Evolutionary conservation across 2,329 filamentous ascomycete genomes (phyloP), one percentile per base, ranked within the genome.

Genomic region (Monilinia aucupariae): DNA sequence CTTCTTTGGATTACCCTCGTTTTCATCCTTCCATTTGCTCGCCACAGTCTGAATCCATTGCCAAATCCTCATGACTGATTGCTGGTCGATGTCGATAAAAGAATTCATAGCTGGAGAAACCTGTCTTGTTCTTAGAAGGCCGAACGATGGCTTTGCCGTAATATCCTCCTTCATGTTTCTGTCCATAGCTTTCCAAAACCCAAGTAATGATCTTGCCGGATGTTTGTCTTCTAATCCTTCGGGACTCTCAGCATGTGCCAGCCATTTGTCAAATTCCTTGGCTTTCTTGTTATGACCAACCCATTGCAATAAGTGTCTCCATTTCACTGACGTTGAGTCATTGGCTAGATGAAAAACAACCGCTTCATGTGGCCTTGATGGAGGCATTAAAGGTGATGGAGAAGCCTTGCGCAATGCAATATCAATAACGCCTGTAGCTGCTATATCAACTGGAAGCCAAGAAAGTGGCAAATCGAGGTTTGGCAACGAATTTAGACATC

Each of bases 401-500:
- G 4, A 17, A 56, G 20, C 17, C 9, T 47, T 56, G 15, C 32
- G 54, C 13, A 32, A 22, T 2, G 65, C 64, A 54, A 78, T 78
- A 67, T 77, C 76, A 17, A 80, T 65, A 49, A 82, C 71, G 13
- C 75, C 76, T 27, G 64, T 65, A 5, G 80, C 75, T 67, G 79
- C 77, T 67, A 77, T 51, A 68, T 81, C 77, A 2, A 81, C 75
- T 3, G 78, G 78, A 32, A 82, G 67, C 80, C 80, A 82, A 6
- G 27, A 54, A 53, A 61, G 49, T 27, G n/a, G 17, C n/a, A 54
- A 27, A 9, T 72, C 70, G 2, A 81, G 68, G 37, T 71, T 69
- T 9, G 78, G 80, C 25, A 81, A 71, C 64, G 74, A 76, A 2
- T 72, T 69, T 0, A 76, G 73, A 12, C 74, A 65, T 56, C 71